Conservation (phyloP, 2,329 filamentous ascomycete species). For the Talaromyces sp. region DNA sequence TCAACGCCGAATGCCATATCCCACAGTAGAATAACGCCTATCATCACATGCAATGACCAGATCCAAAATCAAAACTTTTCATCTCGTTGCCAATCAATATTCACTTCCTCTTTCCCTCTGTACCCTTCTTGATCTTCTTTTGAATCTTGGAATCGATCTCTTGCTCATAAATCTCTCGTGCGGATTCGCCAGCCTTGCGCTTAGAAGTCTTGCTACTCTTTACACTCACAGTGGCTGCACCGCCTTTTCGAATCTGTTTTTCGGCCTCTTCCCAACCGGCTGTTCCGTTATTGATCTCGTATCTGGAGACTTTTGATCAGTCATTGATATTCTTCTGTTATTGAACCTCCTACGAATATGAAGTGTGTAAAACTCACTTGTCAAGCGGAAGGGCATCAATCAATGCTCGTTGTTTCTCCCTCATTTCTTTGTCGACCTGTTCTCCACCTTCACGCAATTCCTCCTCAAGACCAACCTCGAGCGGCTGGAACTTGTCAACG, state of each 20-base stretch:
- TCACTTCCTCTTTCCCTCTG: slow-evolving; percentile 38
- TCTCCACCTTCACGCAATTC: slow-evolving; percentile 82
- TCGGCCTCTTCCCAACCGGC: slow-evolving; percentile 62
- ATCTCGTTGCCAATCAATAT: background rate
- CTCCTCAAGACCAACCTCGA: slow-evolving; percentile 70
- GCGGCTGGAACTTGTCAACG: slow-evolving; percentile 64
- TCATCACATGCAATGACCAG: slow-evolving; percentile 11
- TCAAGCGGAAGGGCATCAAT: slow-evolving; percentile 89
- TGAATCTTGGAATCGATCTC: slow-evolving; percentile 43
- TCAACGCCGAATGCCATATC: slow-evolving; percentile 9
- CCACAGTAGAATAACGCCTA: slow-evolving; percentile 13
- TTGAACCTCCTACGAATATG: background rate
- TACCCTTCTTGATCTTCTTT: slow-evolving; percentile 46
- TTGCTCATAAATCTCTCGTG: slow-evolving; percentile 48
- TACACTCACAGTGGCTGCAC: slow-evolving; percentile 62
- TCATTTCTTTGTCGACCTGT: slow-evolving; percentile 67
- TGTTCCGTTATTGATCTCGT: slow-evolving; percentile 48
- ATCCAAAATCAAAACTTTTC: slow-evolving; percentile 12
- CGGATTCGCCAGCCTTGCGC: slow-evolving; percentile 64
- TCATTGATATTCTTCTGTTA: slow-evolving; percentile 30
- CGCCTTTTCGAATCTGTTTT: slow-evolving; percentile 66
- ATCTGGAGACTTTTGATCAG: slow-evolving; percentile 41
- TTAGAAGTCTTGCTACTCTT: slow-evolving; percentile 70
- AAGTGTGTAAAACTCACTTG: slow-evolving; percentile 56
- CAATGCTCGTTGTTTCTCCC: slow-evolving; percentile 77